A percentile compares a stretch with the other conserved stretches of the same genome.
Evolutionary conservation across 495 filamentous ascomycete species (phyloP).

Genomic region (Cercophora sp.): DNA sequence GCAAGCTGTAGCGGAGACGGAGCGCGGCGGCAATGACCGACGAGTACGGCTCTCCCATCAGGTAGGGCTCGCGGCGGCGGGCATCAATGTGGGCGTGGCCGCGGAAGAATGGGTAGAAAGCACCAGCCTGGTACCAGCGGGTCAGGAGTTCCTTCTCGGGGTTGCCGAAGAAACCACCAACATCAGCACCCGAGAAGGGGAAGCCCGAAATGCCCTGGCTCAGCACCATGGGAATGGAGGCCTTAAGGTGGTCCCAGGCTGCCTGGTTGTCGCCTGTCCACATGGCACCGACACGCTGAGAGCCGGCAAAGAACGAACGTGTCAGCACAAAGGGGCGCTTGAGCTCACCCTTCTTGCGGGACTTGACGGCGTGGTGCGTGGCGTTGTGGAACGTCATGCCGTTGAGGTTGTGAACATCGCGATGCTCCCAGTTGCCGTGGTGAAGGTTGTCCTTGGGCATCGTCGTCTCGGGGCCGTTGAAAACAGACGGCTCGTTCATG

Average conservation of each 20-base stretch:
- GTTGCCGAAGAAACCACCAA: conserved; percentile 97
- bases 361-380: conserved; percentile 76
- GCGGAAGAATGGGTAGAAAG: conserved; percentile 98
- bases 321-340: conserved; percentile 86
- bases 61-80: conserved; percentile 88
- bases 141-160: conserved; percentile 84
- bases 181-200: conserved; percentile 92
- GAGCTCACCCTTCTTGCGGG: conserved; percentile 73
- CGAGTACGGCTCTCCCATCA: conserved; percentile 78
- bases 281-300: conserved; percentile 87
- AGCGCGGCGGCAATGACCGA: conserved; percentile 83
- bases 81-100: conserved; percentile 97
- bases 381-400: conserved; percentile 92
- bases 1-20: conserved; percentile 79
- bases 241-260: conserved; percentile 82
- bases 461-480: conserved; percentile 94
- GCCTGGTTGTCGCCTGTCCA: conserved; percentile 99
- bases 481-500: conserved; percentile 99
- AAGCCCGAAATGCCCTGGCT: conserved; percentile 88
- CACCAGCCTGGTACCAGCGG: conserved; percentile 94
- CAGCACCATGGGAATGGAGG: conserved; percentile 86
- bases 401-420: conserved; percentile 92
- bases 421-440: conserved; percentile 88
- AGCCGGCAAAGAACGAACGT: conserved; percentile 83
- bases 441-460: conserved; percentile 98